Evolutionary conservation across 176 grass and related monocot genomes (phyloP).

Genomic region (Alopecurus myosuroides): DNA sequence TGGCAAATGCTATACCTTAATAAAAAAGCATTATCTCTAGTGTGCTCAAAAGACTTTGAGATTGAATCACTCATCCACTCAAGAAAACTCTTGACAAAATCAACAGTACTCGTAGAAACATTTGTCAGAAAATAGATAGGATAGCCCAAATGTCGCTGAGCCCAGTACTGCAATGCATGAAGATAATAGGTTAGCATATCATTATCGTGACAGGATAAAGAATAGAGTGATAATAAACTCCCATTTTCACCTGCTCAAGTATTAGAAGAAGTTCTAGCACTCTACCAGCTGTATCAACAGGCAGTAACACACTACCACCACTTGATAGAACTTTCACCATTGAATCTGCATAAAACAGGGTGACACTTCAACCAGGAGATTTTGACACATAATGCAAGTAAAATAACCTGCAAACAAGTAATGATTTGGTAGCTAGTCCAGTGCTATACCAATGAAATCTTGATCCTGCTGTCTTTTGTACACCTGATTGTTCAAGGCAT

Average conservation of each 20-base stretch:
- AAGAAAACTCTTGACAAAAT: constrained; percentile 99
- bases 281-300: constrained; percentile 94
- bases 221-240: neutral
- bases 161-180: constrained; percentile 82
- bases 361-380: neutral
- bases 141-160: constrained; percentile 58
- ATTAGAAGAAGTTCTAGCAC: constrained; percentile 89
- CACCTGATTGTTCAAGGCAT: constrained; percentile 89
- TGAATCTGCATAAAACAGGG: constrained; percentile 56
- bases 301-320: constrained; percentile 81
- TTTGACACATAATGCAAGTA: neutral
- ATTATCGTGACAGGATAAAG: neutral
- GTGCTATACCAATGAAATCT: constrained; percentile 72
- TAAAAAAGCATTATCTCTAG: constrained; percentile 81
- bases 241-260: constrained; percentile 68
- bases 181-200: constrained; percentile 25
- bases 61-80: constrained; percentile 98
- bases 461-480: constrained; percentile 86
- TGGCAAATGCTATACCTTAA: constrained; percentile 45
- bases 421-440: constrained; percentile 3
- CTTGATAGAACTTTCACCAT: constrained; percentile 62
- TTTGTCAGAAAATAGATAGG: constrained; percentile 97
- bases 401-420: neutral
- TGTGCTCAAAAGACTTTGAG: constrained; percentile 85
- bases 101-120: constrained; percentile 81